These are phyloP conservation scores for Cladophialophora yegresii DNA, from an alignment of 2,329 filamentous ascomycete genomes.

Conservation along the genomic window DNA sequence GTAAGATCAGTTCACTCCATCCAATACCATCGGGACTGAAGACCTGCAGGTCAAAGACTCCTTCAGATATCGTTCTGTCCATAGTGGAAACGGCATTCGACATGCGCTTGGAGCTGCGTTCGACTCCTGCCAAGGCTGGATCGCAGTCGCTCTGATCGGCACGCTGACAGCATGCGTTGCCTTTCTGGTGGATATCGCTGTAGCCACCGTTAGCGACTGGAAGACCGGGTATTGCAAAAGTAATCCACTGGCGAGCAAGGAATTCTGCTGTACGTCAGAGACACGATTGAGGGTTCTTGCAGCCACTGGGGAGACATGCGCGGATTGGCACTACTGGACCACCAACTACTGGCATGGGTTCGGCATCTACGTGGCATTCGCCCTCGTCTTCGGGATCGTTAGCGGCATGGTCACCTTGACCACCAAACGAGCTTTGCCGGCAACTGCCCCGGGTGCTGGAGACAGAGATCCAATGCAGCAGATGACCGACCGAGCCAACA, in stretches of 20 bases:
- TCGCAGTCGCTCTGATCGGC: constrained; percentile 58
- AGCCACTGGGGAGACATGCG: constrained; percentile 42
- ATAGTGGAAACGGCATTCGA: constrained; percentile 48
- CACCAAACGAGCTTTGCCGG: constrained; percentile 54
- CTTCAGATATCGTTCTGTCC: constrained; percentile 54
- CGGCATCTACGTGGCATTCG: constrained; percentile 54
- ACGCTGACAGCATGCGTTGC: constrained; percentile 58
- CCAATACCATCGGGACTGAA: constrained; percentile 13
- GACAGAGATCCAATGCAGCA: constrained; percentile 50
- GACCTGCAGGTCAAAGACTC: constrained; percentile 57
- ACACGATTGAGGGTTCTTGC: constrained; percentile 38
- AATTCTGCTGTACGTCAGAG: constrained; percentile 52
- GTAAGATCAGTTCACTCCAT: constrained; percentile 38
- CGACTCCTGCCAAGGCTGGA: constrained; percentile 58
- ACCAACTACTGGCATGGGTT: constrained; percentile 47
- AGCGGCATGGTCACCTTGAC: constrained; percentile 54
- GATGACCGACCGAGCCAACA: constrained; percentile 48
- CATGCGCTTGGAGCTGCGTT: constrained; percentile 46
- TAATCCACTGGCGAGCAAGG: constrained; percentile 51
- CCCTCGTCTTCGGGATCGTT: constrained; percentile 53
- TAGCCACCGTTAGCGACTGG: constrained; percentile 59
- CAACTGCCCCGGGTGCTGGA: constrained; percentile 41
- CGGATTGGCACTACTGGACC: constrained; percentile 51
- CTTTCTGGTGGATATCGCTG: constrained; percentile 58
- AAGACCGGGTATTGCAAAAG: constrained; percentile 58